phyloP scores from a whole-genome alignment of 164 flowering plant species.

The Berberis vulgaris region DNA sequence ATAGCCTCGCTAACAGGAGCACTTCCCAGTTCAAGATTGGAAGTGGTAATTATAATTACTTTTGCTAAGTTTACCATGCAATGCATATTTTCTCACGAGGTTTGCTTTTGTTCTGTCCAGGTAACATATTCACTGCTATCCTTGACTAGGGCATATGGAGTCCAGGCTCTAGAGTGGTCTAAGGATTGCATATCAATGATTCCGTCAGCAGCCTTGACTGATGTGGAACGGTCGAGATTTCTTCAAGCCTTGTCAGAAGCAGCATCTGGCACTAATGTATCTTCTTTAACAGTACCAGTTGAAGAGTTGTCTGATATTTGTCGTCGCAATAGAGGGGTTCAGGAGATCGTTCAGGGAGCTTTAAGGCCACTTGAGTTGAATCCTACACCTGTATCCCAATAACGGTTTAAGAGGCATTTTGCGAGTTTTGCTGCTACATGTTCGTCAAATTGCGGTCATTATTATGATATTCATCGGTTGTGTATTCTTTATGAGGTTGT shows the following conservation, averaged over 20 bases:
- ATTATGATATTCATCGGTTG: slow-evolving; percentile 1
- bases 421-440: neutral
- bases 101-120: slow-evolving; percentile 21
- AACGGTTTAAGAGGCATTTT: slow-evolving; percentile 6
- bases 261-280: slow-evolving; percentile 54
- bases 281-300: slow-evolving; percentile 37
- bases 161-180: slow-evolving; percentile 76
- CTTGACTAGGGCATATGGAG: slow-evolving; percentile 57
- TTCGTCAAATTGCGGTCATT: neutral
- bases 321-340: slow-evolving; percentile 81
- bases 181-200: slow-evolving; percentile 50
- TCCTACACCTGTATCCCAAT: slow-evolving; percentile 41
- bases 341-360: slow-evolving; percentile 90
- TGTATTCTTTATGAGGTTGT: neutral
- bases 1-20: slow-evolving; percentile 93
- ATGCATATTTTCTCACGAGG: neutral
- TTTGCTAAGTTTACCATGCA: neutral
- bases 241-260: slow-evolving; percentile 70
- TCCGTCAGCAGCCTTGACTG: slow-evolving; percentile 74
- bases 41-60: slow-evolving; percentile 38
- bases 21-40: slow-evolving; percentile 80
- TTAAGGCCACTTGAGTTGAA: slow-evolving; percentile 81
- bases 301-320: slow-evolving; percentile 92
- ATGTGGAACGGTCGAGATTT: slow-evolving; percentile 61
- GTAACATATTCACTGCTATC: slow-evolving; percentile 65